Base-by-base conservation (phyloP, 345 rosid species). In the Moringa oleifera region DNA sequence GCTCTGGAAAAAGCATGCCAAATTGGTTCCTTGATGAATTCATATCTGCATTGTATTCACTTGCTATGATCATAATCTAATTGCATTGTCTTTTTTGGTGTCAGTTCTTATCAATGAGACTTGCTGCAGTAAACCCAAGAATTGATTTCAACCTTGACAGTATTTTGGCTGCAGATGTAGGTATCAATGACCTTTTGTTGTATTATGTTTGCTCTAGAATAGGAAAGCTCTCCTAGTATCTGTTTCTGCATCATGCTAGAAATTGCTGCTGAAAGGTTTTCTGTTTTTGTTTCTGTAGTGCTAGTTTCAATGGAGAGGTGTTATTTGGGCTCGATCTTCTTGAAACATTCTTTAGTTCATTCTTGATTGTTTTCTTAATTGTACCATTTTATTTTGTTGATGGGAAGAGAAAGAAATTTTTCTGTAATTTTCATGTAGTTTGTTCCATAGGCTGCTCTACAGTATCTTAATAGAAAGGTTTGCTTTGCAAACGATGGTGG, bases 101-200 rank as follows among this genome's bases (percentile, higher is more conserved):
- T 62, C 91, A 95, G 99, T 53, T 88, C 69, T 77, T 95, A 71
- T 95, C 99, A 58, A 95, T 91, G 97, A 85, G 90, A 83, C 95
- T 95, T 57, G 97, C 97, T 12, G 82, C 93, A 6, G 96, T 83
- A 28, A 89, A 87, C 75, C 91, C 98, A 16, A 71, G 87, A 73
- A 77, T 80, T 47, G 96, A 89, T 81, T 80, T 90, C 79, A 83
- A 85, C 76, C 82, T 89, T 17, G 93, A 87, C 65, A 76, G 69
- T 53, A 31, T 83, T 62, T 73, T 90, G 71, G 85, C 86, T 60
- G 81, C 92, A 55, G 99, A 94, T 67, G 99, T 90, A 80, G 76
- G 96, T 74, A 53, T 61, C 58, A 31, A 16, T 25, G 51, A 24
- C 45, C 22, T 63, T 57, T 21, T 24, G 17, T 18, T 28, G 22